Evolutionary conservation across 108 stramenopile species (phyloP).

Genomic region (Cyclostephanos tholiformis): DNA sequence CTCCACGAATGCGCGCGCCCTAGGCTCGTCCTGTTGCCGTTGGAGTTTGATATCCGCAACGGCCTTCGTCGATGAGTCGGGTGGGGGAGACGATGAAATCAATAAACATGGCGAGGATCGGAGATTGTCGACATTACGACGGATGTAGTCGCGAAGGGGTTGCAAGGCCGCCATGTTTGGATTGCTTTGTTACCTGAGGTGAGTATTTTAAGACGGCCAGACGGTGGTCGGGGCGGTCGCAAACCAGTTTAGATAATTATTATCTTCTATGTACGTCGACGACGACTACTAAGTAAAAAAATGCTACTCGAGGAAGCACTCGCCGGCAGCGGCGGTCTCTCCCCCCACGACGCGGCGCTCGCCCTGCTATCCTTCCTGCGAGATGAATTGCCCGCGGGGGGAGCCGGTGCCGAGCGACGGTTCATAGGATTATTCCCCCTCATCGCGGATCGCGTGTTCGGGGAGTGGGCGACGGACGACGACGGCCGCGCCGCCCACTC

Average conservation of each 20-base stretch:
- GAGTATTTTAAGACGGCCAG: not conserved
- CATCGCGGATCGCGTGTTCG: constrained; percentile 74
- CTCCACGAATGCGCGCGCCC: constrained; percentile 31
- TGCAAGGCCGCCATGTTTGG: constrained; percentile 18
- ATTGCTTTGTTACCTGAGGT: too few species aligned
- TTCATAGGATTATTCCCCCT: constrained; percentile 72
- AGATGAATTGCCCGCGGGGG: constrained; percentile 77
- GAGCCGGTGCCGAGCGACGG: constrained; percentile 69
- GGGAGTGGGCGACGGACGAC: constrained; percentile 42
- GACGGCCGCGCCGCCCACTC: constrained; percentile 28
- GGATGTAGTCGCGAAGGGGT: constrained; percentile 39
- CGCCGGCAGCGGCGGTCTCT: constrained; percentile 23
- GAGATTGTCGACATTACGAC: constrained; percentile 27
- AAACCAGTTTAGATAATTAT: too few species aligned
- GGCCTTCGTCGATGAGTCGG: constrained; percentile 3
- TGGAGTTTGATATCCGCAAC: constrained; percentile 11
- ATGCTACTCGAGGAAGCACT: constrained; percentile 46
- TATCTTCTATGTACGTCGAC: too few species aligned
- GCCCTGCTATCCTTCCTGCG: constrained; percentile 77
- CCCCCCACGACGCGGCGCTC: constrained; percentile 75
- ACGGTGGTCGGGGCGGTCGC: too few species aligned
- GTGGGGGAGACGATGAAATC: constrained; percentile 32
- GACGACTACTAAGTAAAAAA: not conserved
- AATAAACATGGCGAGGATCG: constrained; percentile 48
- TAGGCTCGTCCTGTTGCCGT: constrained; percentile 21